Conservation (phyloP, 176 grass and related monocot genomes). For the Avena eriantha region DNA sequence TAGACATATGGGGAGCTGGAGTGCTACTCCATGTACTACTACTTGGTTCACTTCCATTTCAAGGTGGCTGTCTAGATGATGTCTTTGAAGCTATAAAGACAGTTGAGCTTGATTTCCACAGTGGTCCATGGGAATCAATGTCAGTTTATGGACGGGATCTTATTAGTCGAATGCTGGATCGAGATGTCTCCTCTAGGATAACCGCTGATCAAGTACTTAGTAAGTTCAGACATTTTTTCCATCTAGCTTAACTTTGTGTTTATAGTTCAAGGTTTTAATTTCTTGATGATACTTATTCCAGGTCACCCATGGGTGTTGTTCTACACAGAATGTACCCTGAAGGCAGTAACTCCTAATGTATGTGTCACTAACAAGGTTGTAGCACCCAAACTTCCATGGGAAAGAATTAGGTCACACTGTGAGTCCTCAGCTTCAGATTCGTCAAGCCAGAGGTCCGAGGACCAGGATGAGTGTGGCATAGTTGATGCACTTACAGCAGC, state of each 20-base stretch:
- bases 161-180: slow-evolving; percentile 73
- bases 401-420: slow-evolving; percentile 46
- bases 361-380: slow-evolving; percentile 51
- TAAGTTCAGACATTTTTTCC: slow-evolving; percentile 41
- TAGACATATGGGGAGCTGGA: slow-evolving; percentile 90
- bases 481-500: slow-evolving; percentile 75
- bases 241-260: not conserved
- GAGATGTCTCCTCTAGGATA: slow-evolving; percentile 74
- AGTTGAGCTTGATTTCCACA: slow-evolving; percentile 75
- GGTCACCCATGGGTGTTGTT: slow-evolving; percentile 86
- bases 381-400: slow-evolving; percentile 51
- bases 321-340: slow-evolving; percentile 66
- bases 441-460: slow-evolving; percentile 49
- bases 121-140: slow-evolving; percentile 64
- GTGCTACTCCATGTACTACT: slow-evolving; percentile 86
- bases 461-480: slow-evolving; percentile 67
- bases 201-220: slow-evolving; percentile 75
- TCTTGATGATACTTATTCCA: slow-evolving; percentile 50
- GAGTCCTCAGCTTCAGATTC: slow-evolving; percentile 49
- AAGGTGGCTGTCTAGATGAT: slow-evolving; percentile 69
- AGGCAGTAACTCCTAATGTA: slow-evolving; percentile 48
- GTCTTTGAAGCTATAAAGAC: slow-evolving; percentile 91
- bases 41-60: slow-evolving; percentile 86
- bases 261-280: slow-evolving; percentile 11
- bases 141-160: slow-evolving; percentile 78